phyloP scores from a whole-genome alignment of 495 filamentous ascomycete species.

The Cryomyces minteri region DNA sequence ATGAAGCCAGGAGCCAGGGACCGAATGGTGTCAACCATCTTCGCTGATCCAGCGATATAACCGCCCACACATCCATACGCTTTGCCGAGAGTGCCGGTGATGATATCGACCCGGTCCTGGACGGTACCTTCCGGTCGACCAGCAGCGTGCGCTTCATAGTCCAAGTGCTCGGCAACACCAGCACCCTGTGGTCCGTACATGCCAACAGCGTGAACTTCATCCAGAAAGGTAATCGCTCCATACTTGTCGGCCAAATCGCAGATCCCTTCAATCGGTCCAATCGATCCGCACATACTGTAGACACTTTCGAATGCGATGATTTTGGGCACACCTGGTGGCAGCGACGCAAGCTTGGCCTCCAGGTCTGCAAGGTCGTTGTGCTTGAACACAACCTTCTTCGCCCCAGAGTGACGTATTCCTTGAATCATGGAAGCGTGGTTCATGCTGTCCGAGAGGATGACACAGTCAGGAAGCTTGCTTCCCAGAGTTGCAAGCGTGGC shows the following conservation, averaged over 20 bases:
- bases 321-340: slow-evolving; percentile 73
- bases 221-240: slow-evolving; percentile 89
- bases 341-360: slow-evolving; percentile 73
- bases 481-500: slow-evolving; percentile 91
- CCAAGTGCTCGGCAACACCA: slow-evolving; percentile 91
- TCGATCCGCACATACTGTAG: slow-evolving; percentile 96
- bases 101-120: slow-evolving; percentile 93
- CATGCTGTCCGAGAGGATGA: slow-evolving; percentile 84
- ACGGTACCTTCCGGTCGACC: slow-evolving; percentile 63
- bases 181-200: slow-evolving; percentile 98
- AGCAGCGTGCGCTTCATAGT: slow-evolving; percentile 60
- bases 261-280: slow-evolving; percentile 88
- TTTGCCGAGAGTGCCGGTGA: slow-evolving; percentile 92
- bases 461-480: slow-evolving; percentile 88
- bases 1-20: slow-evolving; percentile 96
- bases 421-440: slow-evolving; percentile 99
- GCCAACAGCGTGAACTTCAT: slow-evolving; percentile 96
- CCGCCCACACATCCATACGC: slow-evolving; percentile 96
- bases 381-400: slow-evolving; percentile 95
- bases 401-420: slow-evolving; percentile 90
- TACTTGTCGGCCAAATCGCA: slow-evolving; percentile 95
- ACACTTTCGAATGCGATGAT: slow-evolving; percentile 98
- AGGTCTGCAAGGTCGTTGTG: slow-evolving; percentile 88
- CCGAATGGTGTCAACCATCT: slow-evolving; percentile 86
- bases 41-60: slow-evolving; percentile 82